Base-by-base conservation (phyloP, 2,329 filamentous ascomycete species). In the Ascochyta clinopodiicola region DNA sequence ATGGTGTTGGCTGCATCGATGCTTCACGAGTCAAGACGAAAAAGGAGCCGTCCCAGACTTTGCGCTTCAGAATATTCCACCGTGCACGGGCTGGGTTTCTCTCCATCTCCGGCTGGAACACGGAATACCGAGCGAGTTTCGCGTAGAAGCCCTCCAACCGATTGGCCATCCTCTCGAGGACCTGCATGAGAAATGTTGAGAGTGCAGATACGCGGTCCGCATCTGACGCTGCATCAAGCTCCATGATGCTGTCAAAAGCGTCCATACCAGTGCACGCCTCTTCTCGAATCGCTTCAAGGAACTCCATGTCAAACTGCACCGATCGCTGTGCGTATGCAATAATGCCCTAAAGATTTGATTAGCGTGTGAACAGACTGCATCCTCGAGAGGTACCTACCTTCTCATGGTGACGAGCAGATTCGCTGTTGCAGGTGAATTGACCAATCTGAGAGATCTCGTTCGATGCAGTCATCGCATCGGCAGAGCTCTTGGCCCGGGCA, bases 211-310 rank as follows among this genome's bases (percentile, higher is more conserved):
- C 61, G 1, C 78, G 74, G 22, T 79, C 75, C 0, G 67, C 61
- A 19, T 79, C 77, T 0, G 71, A 72, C 6, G 73, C 64, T 0
- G 72, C 69, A n/a, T 79, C 77, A 21, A 78, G 72, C 21, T 72
- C 70, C 60, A 78, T 78, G 25, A 84, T 72, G 24, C 83, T 83
- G 0, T 60, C 60, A 31, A 69, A 66, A 1, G 82, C 82, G 56
- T 85, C 82, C 81, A 85, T 85, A 8, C 82, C 83, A 21, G 74
- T 73, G 46, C 81, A 83, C 0, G 79, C 80, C 58, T 84, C 82
- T 43, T 81, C 78, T 6, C 82, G 77, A 1, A 84, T 78, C 49
- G 82, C 79, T 56, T 85, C 82, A 3, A 85, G 75, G 1, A 85
- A 77, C 48, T 80, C 78, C 46, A 84, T 82, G 40, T 85, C 81